These are phyloP conservation scores for Ceratopteris richardii DNA, from an alignment of 75 land plant genomes.

Conservation along the genomic window DNA sequence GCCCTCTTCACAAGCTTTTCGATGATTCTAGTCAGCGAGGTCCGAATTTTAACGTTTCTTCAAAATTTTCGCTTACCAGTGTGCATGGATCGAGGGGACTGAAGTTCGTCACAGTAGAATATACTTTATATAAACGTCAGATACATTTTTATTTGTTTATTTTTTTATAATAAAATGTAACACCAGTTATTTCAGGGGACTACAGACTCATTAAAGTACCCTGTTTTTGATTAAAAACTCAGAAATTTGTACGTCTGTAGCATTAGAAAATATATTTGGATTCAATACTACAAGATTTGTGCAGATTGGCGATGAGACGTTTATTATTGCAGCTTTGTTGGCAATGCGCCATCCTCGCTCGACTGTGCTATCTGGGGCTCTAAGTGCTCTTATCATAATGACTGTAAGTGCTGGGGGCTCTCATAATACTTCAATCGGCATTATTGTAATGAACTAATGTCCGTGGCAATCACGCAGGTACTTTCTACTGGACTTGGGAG, in stretches of 20 bases:
- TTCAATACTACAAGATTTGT: neutral
- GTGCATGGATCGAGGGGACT: neutral
- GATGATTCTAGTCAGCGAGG: constrained; percentile 97
- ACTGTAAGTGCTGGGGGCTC: constrained; percentile 57
- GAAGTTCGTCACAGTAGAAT: no score
- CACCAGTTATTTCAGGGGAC: no score
- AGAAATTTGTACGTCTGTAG: neutral
- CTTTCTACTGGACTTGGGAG: constrained; percentile 95
- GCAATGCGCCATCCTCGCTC: constrained; percentile 98
- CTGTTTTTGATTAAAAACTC: neutral
- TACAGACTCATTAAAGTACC: no score
- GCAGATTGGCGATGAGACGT: constrained; percentile 98
- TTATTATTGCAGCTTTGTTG: constrained; percentile 94
- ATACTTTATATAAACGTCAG: no score
- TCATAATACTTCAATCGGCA: no score
- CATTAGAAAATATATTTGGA: neutral
- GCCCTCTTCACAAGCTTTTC: constrained; percentile 88
- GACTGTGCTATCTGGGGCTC: constrained; percentile 94
- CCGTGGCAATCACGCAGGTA: constrained; percentile 57
- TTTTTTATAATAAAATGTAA: no score
- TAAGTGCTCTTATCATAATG: constrained; percentile 86
- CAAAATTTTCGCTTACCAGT: neutral
- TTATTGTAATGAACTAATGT: no score
- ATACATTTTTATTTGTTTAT: no score
- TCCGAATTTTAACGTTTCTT: constrained; percentile 4